A percentile compares a stretch with the other conserved stretches of the same genome.
Evolutionary conservation across 441 rosid species (phyloP).

Genomic region (Populus hybrid): DNA sequence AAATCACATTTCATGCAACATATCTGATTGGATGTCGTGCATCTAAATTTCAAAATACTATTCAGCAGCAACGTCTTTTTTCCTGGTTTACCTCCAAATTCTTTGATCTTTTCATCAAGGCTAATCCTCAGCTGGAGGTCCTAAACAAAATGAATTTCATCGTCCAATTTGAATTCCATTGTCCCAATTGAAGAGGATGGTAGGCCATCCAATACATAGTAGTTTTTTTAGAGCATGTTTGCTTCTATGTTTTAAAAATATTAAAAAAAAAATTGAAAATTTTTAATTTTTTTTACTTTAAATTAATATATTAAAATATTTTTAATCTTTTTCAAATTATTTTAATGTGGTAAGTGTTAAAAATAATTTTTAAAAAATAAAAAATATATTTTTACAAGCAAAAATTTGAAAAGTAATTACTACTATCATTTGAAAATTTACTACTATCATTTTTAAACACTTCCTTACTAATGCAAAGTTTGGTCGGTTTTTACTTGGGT

Average conservation of each 20-base stretch:
- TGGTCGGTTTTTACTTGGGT: not conserved
- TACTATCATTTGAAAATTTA: too few species aligned
- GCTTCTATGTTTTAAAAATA: too few species aligned
- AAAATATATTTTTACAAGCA: too few species aligned
- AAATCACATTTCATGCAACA: not conserved
- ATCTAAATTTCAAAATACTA: not conserved
- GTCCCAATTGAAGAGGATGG: not conserved
- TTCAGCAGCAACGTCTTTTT: not conserved
- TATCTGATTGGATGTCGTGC: not conserved
- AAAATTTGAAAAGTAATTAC: too few species aligned
- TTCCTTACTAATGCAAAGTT: not conserved
- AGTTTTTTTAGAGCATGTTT: too few species aligned
- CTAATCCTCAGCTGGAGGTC: not conserved
- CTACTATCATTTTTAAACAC: too few species aligned
- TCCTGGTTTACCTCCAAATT: not conserved
- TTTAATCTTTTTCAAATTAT: too few species aligned
- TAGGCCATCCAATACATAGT: not conserved
- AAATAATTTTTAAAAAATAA: too few species aligned
- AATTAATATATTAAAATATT: too few species aligned
- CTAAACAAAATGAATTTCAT: not conserved
- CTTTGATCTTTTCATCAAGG: not conserved
- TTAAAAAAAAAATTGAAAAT: too few species aligned
- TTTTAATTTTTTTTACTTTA: too few species aligned
- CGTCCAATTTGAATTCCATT: not conserved
- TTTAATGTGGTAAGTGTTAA: too few species aligned